Evolutionary conservation across 495 filamentous ascomycete genomes (phyloP).

Genomic region (Podospora fimiseda): DNA sequence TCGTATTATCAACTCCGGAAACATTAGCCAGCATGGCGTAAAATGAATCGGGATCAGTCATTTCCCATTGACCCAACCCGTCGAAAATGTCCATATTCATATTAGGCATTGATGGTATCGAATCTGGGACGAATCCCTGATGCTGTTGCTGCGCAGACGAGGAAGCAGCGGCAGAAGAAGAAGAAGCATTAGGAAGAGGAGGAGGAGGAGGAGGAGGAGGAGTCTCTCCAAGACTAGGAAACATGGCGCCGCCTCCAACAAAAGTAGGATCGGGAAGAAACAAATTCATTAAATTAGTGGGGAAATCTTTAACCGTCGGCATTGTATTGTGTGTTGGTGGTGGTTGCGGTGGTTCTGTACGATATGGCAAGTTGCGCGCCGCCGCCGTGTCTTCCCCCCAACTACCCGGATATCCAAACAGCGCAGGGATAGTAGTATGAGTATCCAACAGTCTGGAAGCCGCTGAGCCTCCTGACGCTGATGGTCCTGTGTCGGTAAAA

Average conservation of each 20-base stretch:
- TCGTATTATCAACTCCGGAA: background rate
- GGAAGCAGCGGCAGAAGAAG: background rate
- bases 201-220: too few relatives aligned
- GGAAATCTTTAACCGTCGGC: too few relatives aligned
- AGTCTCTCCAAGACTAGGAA: background rate
- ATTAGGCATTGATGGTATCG: background rate
- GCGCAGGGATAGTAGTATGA: too few relatives aligned
- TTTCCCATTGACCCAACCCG: background rate
- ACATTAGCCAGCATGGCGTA: conserved; percentile 6
- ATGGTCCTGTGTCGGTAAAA: background rate
- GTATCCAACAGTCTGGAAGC: too few relatives aligned
- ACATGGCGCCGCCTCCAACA: background rate
- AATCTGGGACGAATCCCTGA: background rate
- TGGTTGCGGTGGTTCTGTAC: conserved; percentile 1
- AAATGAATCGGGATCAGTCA: background rate
- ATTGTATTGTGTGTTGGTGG: background rate
- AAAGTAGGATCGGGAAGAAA: background rate
- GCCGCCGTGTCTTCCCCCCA: background rate
- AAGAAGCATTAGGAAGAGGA: too few relatives aligned
- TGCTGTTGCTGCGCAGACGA: background rate
- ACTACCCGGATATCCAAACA: background rate
- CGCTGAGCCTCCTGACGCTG: too few relatives aligned
- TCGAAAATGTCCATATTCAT: conserved; percentile 5
- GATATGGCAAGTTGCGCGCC: conserved; percentile 5
- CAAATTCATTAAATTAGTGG: conserved; percentile 1